phyloP scores from a whole-genome alignment of 2,329 filamentous ascomycete species.

The Salinomyces thailandicus region DNA sequence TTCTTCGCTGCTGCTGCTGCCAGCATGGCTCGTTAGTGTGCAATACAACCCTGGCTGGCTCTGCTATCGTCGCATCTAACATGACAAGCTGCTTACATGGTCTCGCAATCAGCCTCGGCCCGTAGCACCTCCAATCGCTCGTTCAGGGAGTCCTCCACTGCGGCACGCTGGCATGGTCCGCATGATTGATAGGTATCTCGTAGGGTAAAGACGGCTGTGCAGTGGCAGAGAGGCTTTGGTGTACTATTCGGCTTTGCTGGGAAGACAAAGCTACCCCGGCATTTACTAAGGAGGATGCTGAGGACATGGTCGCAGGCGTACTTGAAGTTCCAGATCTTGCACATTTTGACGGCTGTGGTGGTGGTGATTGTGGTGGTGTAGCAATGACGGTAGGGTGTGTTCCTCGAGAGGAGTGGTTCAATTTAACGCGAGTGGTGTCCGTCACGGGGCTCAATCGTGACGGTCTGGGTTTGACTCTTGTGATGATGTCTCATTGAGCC shows the following conservation, averaged over 20 bases:
- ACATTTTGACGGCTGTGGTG: too few species aligned
- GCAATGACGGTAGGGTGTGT: too few species aligned
- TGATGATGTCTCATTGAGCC: too few species aligned
- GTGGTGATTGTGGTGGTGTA: neutral
- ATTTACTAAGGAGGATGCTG: slow-evolving; percentile 23
- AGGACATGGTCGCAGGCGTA: slow-evolving; percentile 27
- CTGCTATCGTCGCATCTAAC: too few species aligned
- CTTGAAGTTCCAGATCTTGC: slow-evolving; percentile 25
- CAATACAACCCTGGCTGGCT: too few species aligned
- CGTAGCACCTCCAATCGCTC: neutral
- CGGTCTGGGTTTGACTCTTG: too few species aligned
- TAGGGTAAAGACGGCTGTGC: slow-evolving; percentile 6
- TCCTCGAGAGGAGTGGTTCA: too few species aligned
- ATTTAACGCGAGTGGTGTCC: neutral
- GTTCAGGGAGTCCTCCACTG: neutral
- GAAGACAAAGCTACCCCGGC: slow-evolving; percentile 23
- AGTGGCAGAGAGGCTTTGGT: slow-evolving; percentile 19
- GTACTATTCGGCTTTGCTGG: slow-evolving; percentile 5
- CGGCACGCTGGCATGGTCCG: slow-evolving; percentile 8
- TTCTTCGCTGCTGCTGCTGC: slow-evolving; percentile 1
- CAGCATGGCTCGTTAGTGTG: too few species aligned
- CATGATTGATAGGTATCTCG: slow-evolving; percentile 11
- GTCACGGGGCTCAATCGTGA: slow-evolving; percentile 8
- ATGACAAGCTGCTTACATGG: neutral
- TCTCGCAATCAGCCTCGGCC: neutral